These are phyloP conservation scores for Primulina huaijiensis DNA, from an alignment of 257 asterid genomes.

Conservation along the genomic window DNA sequence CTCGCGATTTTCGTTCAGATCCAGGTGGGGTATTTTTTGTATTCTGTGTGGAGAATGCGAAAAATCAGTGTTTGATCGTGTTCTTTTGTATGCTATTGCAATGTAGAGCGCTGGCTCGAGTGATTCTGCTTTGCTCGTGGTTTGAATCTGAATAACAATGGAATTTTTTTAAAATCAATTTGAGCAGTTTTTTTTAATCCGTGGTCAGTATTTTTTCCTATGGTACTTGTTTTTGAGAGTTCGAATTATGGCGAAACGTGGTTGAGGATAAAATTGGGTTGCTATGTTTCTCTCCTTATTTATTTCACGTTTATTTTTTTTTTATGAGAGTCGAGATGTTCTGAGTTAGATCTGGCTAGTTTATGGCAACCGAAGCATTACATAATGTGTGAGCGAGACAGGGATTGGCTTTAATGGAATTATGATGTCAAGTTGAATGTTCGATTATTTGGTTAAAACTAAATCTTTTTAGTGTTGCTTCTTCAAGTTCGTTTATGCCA, in stretches of 20 bases:
- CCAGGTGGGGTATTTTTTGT: slow-evolving; percentile 51
- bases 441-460: background rate
- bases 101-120: slow-evolving; percentile 18
- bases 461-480: background rate
- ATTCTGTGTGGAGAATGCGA: slow-evolving; percentile 2
- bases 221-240: slow-evolving; percentile 9
- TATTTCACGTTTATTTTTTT: background rate
- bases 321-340: slow-evolving; percentile 2
- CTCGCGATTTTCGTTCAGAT: slow-evolving; percentile 75
- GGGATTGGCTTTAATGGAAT: background rate
- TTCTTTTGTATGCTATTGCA: slow-evolving; percentile 12
- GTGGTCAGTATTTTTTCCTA: slow-evolving; percentile 6
- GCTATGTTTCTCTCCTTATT: background rate
- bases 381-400: background rate
- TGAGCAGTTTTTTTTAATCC: slow-evolving; percentile 10
- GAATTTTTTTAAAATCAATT: slow-evolving; percentile 2
- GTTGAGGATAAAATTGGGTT: slow-evolving; percentile 2
- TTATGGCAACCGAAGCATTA: background rate
- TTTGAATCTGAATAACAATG: slow-evolving; percentile 11
- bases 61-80: background rate
- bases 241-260: slow-evolving; percentile 3
- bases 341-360: slow-evolving; percentile 20
- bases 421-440: slow-evolving; percentile 9
- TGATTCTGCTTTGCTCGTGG: slow-evolving; percentile 11
- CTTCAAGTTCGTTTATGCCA: background rate